A percentile compares a stretch with the other conserved stretches of the same genome.
Evolutionary conservation across 768 basidiomycete genomes (phyloP).

Genomic region (Pulveroboletus sp.): DNA sequence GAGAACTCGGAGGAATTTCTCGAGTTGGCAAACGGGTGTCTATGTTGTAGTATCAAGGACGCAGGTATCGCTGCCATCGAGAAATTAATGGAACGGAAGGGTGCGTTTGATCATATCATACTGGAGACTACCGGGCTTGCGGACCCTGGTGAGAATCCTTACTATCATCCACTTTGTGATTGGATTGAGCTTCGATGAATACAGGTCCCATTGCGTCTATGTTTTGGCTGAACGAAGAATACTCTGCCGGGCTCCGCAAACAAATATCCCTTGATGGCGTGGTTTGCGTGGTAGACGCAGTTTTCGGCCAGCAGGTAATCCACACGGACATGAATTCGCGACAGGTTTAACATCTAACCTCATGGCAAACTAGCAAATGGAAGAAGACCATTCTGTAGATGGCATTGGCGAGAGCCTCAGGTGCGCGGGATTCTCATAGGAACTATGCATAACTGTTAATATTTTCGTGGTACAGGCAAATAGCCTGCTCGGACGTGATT

Average conservation of each 20-base stretch:
- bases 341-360: slow-evolving; percentile 6
- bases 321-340: slow-evolving; percentile 32
- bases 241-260: slow-evolving; percentile 57
- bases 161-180: background rate
- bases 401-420: slow-evolving; percentile 74
- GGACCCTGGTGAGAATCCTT: slow-evolving; percentile 67
- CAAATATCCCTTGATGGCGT: slow-evolving; percentile 85
- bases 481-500: slow-evolving; percentile 88
- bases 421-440: slow-evolving; percentile 36
- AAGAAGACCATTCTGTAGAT: slow-evolving; percentile 66
- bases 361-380: slow-evolving; percentile 63
- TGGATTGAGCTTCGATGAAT: background rate
- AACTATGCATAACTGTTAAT: background rate
- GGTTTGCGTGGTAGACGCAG: slow-evolving; percentile 87
- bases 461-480: slow-evolving; percentile 60
- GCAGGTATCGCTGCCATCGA: slow-evolving; percentile 91
- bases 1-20: slow-evolving; percentile 80
- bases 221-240: slow-evolving; percentile 88
- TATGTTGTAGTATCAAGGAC: slow-evolving; percentile 99
- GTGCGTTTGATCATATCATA: slow-evolving; percentile 91
- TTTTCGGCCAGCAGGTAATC: slow-evolving; percentile 65
- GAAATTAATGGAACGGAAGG: slow-evolving; percentile 81
- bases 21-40: slow-evolving; percentile 91
- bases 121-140: slow-evolving; percentile 95
- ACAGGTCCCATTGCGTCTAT: slow-evolving; percentile 81